A percentile compares a stretch with the other conserved stretches of the same genome.
These are phyloP conservation scores for Russula dissimulans DNA, from an alignment of 768 basidiomycete genomes.

Conservation along the genomic window DNA sequence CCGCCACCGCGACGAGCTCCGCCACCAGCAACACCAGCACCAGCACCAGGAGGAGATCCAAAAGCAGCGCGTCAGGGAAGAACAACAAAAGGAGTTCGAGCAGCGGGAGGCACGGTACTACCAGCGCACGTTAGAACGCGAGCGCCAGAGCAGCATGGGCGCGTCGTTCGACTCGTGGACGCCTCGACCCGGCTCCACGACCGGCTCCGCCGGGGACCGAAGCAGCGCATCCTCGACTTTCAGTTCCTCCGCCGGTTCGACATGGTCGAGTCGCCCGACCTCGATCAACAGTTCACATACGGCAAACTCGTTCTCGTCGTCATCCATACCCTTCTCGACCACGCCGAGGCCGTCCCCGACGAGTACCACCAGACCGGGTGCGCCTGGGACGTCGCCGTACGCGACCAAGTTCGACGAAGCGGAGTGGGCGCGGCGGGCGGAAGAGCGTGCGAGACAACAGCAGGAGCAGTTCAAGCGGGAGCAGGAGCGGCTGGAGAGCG, in stretches of 20 bases:
- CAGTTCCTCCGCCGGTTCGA: constrained; percentile 16
- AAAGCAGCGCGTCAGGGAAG: constrained; percentile 28
- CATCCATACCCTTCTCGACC: constrained; percentile 6
- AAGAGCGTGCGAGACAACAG: constrained; percentile 52
- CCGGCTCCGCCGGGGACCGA: constrained; percentile 16
- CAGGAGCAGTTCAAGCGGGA: constrained; percentile 62
- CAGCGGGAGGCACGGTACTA: constrained; percentile 18
- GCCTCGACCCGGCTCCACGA: constrained; percentile 24
- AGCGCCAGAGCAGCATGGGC: constrained; percentile 26
- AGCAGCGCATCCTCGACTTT: constrained; percentile 19
- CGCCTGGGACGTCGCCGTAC: constrained; percentile 16
- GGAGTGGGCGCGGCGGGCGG: constrained; percentile 56
- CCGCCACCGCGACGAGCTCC: constrained; percentile 14
- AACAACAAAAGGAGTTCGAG: constrained; percentile 22
- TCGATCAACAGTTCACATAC: constrained; percentile 17
- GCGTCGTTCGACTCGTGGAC: neutral
- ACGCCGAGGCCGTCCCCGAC: constrained; percentile 10
- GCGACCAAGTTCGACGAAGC: constrained; percentile 31
- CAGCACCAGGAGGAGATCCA: neutral
- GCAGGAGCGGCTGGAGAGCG: constrained; percentile 48
- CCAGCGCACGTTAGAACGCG: constrained; percentile 16
- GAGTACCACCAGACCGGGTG: constrained; percentile 8
- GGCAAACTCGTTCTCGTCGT: neutral
- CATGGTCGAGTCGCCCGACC: constrained; percentile 17
- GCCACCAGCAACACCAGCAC: constrained; percentile 24